Evolutionary conservation across 805 yeast genomes (phyloP).

Genomic region (Candida takata): DNA sequence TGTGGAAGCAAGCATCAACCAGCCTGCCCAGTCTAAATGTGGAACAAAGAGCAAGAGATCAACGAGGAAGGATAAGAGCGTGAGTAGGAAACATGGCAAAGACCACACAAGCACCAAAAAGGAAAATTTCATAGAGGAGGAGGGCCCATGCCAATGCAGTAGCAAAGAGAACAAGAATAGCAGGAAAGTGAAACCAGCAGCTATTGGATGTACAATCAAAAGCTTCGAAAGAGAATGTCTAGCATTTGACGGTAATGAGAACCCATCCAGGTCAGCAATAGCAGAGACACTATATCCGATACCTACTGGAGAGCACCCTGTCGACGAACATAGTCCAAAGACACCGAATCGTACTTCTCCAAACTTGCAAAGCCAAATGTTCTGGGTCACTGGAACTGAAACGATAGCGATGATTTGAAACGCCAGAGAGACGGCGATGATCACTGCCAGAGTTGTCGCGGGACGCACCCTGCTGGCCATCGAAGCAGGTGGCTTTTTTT

Average conservation of each 20-base stretch:
- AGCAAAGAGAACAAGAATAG: constrained; percentile 34
- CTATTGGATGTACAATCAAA: constrained; percentile 60
- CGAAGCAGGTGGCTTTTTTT: too few species aligned
- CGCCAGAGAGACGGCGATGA: constrained; percentile 44
- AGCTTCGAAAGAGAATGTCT: constrained; percentile 52
- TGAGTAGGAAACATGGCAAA: constrained; percentile 59
- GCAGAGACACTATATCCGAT: constrained; percentile 37
- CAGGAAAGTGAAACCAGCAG: constrained; percentile 47
- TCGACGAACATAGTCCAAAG: constrained; percentile 52
- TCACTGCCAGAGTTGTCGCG: constrained; percentile 29
- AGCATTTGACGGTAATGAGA: constrained; percentile 52
- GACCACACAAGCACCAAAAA: constrained; percentile 51
- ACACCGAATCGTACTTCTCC: constrained; percentile 55
- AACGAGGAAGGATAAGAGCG: constrained; percentile 69
- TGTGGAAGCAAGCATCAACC: constrained; percentile 71
- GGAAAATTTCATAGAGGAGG: constrained; percentile 35
- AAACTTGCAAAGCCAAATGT: constrained; percentile 43
- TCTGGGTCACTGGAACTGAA: constrained; percentile 50
- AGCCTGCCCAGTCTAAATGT: constrained; percentile 73
- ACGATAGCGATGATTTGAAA: constrained; percentile 54
- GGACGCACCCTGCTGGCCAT: constrained; percentile 26
- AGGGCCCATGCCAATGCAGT: constrained; percentile 32
- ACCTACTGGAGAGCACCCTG: constrained; percentile 32
- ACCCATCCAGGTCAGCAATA: constrained; percentile 29
- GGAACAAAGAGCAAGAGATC: constrained; percentile 77